phyloP scores from a whole-genome alignment of 2,329 filamentous ascomycete genomes.

The Elsinoe australis region DNA sequence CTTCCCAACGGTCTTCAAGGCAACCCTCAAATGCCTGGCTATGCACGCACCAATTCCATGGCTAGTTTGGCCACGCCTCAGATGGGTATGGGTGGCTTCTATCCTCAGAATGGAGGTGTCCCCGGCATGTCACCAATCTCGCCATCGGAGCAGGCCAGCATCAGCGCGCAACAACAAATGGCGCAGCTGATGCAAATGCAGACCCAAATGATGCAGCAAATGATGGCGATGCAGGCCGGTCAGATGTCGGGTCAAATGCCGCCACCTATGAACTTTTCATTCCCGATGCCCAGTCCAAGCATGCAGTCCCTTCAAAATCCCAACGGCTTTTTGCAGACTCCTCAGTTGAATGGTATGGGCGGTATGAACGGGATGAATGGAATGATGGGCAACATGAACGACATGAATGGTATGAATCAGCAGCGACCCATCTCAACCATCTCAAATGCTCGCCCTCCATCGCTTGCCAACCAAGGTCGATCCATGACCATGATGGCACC shows the following conservation, averaged over 20 bases:
- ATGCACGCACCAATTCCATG: slow-evolving; percentile 29
- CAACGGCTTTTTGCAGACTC: slow-evolving; percentile 10
- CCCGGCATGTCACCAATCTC: slow-evolving; percentile 23
- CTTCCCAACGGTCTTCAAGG: slow-evolving; percentile 29
- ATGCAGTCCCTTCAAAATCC: slow-evolving; percentile 15
- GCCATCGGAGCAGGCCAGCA: slow-evolving; percentile 19
- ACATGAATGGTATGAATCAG: slow-evolving; percentile 6
- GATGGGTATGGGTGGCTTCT: slow-evolving; percentile 22
- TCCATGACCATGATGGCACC: slow-evolving; percentile 82
- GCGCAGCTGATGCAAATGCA: slow-evolving; percentile 35
- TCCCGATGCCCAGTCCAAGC: slow-evolving; percentile 8
- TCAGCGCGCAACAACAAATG: slow-evolving; percentile 29
- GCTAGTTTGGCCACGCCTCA: slow-evolving; percentile 25
- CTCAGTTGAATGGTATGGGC: slow-evolving; percentile 6
- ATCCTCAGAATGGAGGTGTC: slow-evolving; percentile 12
- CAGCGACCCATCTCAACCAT: slow-evolving; percentile 40
- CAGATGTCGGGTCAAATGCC: slow-evolving; percentile 23
- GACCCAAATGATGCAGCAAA: slow-evolving; percentile 35
- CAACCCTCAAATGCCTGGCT: slow-evolving; percentile 24
- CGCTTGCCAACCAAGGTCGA: slow-evolving; percentile 36
- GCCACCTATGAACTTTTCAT: slow-evolving; percentile 7
- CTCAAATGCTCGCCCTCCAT: slow-evolving; percentile 26
- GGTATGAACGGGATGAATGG: slow-evolving; percentile 6
- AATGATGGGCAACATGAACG: slow-evolving; percentile 17
- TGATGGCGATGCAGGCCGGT: slow-evolving; percentile 32